Conservation (phyloP, 192 early-diverging fungal species). For the Dispira parvispora region DNA sequence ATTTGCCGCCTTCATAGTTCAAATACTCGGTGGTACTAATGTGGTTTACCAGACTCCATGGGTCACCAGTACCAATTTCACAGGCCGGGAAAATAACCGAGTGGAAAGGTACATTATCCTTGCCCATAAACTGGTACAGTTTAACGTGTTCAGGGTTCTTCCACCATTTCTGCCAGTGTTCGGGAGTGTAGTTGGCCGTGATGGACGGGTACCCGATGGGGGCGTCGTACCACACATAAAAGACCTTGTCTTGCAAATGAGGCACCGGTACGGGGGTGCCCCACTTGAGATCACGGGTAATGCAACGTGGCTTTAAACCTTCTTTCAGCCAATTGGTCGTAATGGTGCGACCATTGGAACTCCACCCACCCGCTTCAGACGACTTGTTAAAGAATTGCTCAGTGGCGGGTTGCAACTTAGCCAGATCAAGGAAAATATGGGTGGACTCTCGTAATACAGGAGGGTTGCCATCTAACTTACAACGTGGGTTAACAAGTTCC, state of each 20-base stretch:
- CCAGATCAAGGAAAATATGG: slow-evolving; percentile 84
- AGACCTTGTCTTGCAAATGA: slow-evolving; percentile 81
- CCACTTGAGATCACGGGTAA: slow-evolving; percentile 98
- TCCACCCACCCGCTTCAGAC: slow-evolving; percentile 67
- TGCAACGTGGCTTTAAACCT: slow-evolving; percentile 83
- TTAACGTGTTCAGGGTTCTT: slow-evolving; percentile 92
- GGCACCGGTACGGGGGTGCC: slow-evolving; percentile 80
- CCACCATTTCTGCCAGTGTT: slow-evolving; percentile 95
- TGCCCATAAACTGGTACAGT: slow-evolving; percentile 99
- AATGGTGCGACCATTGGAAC: slow-evolving; percentile 69
- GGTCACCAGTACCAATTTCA: slow-evolving; percentile 69
- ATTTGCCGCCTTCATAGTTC: slow-evolving; percentile 91
- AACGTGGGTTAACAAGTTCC: slow-evolving; percentile 84
- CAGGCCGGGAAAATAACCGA: slow-evolving; percentile 90
- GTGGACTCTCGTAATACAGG: slow-evolving; percentile 70
- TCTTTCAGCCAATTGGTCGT: slow-evolving; percentile 88
- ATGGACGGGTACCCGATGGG: slow-evolving; percentile 96
- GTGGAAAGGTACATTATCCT: slow-evolving; percentile 99
- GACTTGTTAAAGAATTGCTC: slow-evolving; percentile 61
- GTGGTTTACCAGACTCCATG: slow-evolving; percentile 86
- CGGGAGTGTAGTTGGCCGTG: slow-evolving; percentile 82
- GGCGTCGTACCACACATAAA: slow-evolving; percentile 99
- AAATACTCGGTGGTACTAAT: slow-evolving; percentile 91
- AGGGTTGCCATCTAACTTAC: slow-evolving; percentile 74
- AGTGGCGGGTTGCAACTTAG: slow-evolving; percentile 49